Base-by-base conservation (phyloP, 169 alveolate genomes). In the Theileria annulata region DNA sequence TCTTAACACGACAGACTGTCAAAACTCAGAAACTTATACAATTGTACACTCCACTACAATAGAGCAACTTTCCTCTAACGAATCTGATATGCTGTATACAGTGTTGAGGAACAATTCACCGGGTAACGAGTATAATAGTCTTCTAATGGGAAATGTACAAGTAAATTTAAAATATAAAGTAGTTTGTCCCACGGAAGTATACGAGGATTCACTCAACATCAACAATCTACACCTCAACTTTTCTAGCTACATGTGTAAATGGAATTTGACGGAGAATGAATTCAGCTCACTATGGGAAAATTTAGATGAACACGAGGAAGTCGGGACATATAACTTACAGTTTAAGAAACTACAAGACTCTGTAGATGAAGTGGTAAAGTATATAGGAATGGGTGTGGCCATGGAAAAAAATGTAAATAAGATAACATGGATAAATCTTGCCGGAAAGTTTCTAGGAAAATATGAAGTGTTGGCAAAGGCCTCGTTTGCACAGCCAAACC, bases 401-500 rank as follows among this genome's bases (percentile, higher is more conserved):
- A 35, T 67, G 21, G 82, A 77, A 60, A 17, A 67, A 30, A 9
- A 31, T 25, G 80, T 58, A 15, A 51, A 79, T 1, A 54, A 66
- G 67, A 71, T 84, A 23, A 33, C 75, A 13, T 62, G 63, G 56
- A 68, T 63, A 12, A 69, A 75, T 56, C 31, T 84, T 17, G 69
- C 83, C 27, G 90, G 90, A 3, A 78, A 77, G 19, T 51, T 76
- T 56, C 84, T 84, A 66, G 56, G 54, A 17, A 42, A 49, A 13
- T 33, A n/a, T 37, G 72, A 59, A 23, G 54, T 77, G 63, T 62
- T 84, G 10, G 87, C 85, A 12, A 77, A 59, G 63, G 90, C 87
- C 48, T 75, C 90, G 23, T 60, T 84, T 64, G 90, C 77, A 30
- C 86, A 77, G 87, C 71, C 84, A 59, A 66, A 75, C 70, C 69